A percentile compares a stretch with the other conserved stretches of the same genome.
These are phyloP conservation scores for Saccharomycopsis malanga DNA, from an alignment of 805 yeast genomes.

Conservation along the genomic window DNA sequence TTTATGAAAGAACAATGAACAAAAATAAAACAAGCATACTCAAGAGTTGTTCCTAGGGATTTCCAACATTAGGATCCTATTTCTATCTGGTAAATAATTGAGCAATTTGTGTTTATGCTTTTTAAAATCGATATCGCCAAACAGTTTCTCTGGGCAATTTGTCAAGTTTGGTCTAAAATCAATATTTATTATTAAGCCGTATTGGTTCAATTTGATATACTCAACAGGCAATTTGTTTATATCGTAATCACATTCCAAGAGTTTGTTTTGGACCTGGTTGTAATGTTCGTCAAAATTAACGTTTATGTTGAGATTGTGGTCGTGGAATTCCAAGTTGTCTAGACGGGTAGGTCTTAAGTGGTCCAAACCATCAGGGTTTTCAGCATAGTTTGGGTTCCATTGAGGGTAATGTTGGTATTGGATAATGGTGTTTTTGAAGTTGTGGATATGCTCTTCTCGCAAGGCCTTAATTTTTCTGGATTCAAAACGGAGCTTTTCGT, in stretches of 20 bases:
- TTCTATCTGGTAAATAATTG: not conserved
- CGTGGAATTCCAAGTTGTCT: slow-evolving; percentile 1
- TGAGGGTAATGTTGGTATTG: slow-evolving; percentile 10
- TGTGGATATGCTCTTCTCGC: slow-evolving; percentile 5
- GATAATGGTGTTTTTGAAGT: slow-evolving; percentile 4
- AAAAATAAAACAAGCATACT: too few species aligned
- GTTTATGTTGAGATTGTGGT: not conserved
- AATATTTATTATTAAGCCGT: slow-evolving; percentile 4
- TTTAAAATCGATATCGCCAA: not conserved
- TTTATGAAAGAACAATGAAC: too few species aligned
- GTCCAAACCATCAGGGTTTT: not conserved
- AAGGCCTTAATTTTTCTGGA: slow-evolving; percentile 10
- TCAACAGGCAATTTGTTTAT: slow-evolving; percentile 7
- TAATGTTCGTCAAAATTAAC: slow-evolving; percentile 2
- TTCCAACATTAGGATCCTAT: not conserved
- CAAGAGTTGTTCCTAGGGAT: not conserved
- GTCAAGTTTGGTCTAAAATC: slow-evolving; percentile 4
- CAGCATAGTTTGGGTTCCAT: not conserved
- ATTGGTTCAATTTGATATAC: slow-evolving; percentile 1
- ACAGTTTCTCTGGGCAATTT: not conserved
- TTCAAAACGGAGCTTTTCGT: slow-evolving; percentile 3
- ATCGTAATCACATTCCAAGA: not conserved
- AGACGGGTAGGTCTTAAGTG: not conserved
- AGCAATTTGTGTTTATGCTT: not conserved
- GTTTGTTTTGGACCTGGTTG: not conserved